A percentile compares a stretch with the other conserved stretches of the same genome.
Evolutionary conservation across 2,329 filamentous ascomycete species (phyloP).

Genomic region (Nemania serpens): DNA sequence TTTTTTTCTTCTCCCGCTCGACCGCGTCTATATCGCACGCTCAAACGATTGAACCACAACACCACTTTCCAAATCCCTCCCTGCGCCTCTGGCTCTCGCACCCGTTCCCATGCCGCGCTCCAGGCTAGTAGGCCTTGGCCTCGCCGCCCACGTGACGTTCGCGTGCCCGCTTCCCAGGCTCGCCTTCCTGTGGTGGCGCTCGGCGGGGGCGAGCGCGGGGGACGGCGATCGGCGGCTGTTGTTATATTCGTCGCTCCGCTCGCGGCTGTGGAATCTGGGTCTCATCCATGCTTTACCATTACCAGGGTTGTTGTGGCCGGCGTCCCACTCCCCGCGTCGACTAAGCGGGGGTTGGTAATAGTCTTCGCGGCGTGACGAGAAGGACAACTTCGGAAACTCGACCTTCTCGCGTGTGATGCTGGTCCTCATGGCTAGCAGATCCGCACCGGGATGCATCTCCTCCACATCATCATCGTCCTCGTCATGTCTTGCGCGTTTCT

Average conservation of each 20-base stretch:
- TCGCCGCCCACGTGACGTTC: constrained; percentile 28
- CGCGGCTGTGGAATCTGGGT: constrained; percentile 17
- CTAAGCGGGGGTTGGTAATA: constrained; percentile 19
- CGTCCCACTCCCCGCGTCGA: constrained; percentile 4
- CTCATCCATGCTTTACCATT: constrained; percentile 5
- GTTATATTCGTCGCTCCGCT: constrained; percentile 18
- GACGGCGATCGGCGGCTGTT: background rate
- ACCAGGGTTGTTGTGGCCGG: background rate
- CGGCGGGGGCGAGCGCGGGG: background rate
- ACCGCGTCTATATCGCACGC: no score
- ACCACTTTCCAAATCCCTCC: constrained; percentile 28
- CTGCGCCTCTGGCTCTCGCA: background rate
- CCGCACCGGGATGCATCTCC: background rate
- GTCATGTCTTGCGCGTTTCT: background rate
- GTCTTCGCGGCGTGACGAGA: constrained; percentile 23
- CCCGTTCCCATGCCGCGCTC: constrained; percentile 1
- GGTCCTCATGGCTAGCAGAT: background rate
- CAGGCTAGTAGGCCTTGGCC: constrained; percentile 19
- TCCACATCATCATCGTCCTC: background rate
- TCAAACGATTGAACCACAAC: no score
- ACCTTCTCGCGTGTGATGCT: constrained; percentile 7
- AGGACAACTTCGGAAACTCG: constrained; percentile 19
- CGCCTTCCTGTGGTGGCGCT: background rate
- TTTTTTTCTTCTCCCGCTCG: no score
- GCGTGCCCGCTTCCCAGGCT: constrained; percentile 36